Evolutionary conservation across 257 asterid genomes (phyloP).

Genomic region (Petrea volubilis): DNA sequence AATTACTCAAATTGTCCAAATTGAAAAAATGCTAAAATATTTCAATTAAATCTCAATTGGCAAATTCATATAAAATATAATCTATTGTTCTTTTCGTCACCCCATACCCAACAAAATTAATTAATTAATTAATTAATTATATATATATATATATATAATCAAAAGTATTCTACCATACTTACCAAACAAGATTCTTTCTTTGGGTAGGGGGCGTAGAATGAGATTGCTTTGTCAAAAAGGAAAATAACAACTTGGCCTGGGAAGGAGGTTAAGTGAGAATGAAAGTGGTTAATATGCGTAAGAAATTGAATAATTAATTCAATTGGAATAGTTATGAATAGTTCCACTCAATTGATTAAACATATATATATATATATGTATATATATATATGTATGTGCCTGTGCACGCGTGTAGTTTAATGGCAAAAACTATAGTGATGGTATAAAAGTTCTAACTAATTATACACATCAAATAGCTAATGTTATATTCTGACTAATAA

Average conservation of each 20-base stretch:
- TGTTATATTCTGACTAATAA: too few relatives aligned
- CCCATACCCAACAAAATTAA: not conserved
- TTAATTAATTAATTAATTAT: not conserved
- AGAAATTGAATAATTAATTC: not conserved
- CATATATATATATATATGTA: not conserved
- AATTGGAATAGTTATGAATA: not conserved
- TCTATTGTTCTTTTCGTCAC: not conserved
- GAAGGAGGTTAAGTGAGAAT: not conserved
- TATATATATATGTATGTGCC: too few relatives aligned
- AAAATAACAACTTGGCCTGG: not conserved
- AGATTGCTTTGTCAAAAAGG: not conserved
- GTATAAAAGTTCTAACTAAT: too few relatives aligned
- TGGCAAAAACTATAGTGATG: too few relatives aligned
- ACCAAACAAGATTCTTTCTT: conserved; percentile 9
- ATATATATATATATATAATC: not conserved
- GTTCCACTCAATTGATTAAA: not conserved
- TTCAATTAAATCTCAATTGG: too few relatives aligned
- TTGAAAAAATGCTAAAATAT: too few relatives aligned
- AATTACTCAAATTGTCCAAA: too few relatives aligned
- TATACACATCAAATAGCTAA: too few relatives aligned
- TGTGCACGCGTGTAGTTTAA: too few relatives aligned
- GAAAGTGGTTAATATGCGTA: not conserved
- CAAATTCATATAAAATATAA: too few relatives aligned
- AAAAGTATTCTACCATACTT: not conserved
- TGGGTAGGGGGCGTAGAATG: not conserved